phyloP scores from a whole-genome alignment of 164 flowering plant genomes.

The Annona squamosa region DNA sequence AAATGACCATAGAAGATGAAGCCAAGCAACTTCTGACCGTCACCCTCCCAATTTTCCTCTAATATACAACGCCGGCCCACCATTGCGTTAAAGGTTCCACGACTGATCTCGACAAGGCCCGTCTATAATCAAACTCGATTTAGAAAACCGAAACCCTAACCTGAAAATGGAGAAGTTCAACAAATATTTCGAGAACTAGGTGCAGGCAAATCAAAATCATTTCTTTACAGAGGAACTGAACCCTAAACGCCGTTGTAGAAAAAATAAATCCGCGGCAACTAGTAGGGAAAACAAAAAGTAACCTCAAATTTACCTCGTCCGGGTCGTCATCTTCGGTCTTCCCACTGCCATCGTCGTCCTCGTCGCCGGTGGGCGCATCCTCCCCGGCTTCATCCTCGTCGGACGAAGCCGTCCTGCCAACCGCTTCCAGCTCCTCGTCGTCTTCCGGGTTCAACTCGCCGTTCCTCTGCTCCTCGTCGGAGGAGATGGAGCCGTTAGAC shows the following conservation, averaged over 20 bases:
- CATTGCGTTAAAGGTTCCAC: neutral
- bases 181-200: neutral
- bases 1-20: too few species aligned
- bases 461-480: conserved; percentile 56
- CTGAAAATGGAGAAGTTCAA: neutral
- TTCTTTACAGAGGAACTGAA: neutral
- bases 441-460: conserved; percentile 53
- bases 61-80: neutral
- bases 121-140: neutral
- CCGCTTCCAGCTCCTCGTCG: conserved; percentile 87
- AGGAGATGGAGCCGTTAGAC: conserved; percentile 37
- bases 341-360: conserved; percentile 14
- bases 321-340: conserved; percentile 25
- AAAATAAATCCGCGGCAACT: neutral
- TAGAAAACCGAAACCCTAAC: neutral
- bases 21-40: too few species aligned
- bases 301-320: conserved; percentile 25
- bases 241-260: neutral
- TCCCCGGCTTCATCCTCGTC: conserved; percentile 47
- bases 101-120: neutral
- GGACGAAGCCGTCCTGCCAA: conserved; percentile 49
- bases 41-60: neutral
- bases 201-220: neutral
- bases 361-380: conserved; percentile 12
- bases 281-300: neutral